A percentile compares a stretch with the other conserved stretches of the same genome.
Evolutionary conservation across 371 early-diverging fungal species (phyloP).

Genomic region (Apophysomyces sp.): DNA sequence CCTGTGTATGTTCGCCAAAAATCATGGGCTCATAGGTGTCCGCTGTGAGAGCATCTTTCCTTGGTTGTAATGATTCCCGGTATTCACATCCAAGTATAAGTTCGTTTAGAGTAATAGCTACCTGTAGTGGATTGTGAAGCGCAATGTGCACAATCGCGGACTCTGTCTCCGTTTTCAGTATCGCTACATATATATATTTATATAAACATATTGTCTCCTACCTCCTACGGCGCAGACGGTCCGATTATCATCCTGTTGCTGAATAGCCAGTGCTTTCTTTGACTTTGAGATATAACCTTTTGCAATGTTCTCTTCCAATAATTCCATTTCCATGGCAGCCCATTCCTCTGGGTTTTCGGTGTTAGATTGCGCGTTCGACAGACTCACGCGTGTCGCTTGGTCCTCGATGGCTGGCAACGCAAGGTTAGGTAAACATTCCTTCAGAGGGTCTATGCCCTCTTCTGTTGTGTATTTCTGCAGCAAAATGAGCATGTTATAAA

Average conservation of each 20-base stretch:
- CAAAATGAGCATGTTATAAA: background rate
- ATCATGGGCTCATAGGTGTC: slow-evolving; percentile 28
- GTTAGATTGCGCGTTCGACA: slow-evolving; percentile 46
- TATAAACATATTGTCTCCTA: slow-evolving; percentile 12
- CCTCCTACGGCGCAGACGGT: slow-evolving; percentile 74
- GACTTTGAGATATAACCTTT: slow-evolving; percentile 36
- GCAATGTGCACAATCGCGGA: slow-evolving; percentile 65
- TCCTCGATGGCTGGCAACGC: slow-evolving; percentile 54
- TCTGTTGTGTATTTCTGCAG: slow-evolving; percentile 46
- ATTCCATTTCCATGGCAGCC: slow-evolving; percentile 61
- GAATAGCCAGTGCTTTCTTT: slow-evolving; percentile 39
- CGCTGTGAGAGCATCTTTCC: slow-evolving; percentile 4
- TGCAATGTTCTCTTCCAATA: slow-evolving; percentile 52
- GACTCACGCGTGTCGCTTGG: slow-evolving; percentile 40
- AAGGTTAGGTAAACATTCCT: slow-evolving; percentile 41
- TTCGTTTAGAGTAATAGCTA: slow-evolving; percentile 57
- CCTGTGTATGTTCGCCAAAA: slow-evolving; percentile 18
- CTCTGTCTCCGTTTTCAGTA: slow-evolving; percentile 51
- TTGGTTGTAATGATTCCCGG: slow-evolving; percentile 36
- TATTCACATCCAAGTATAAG: slow-evolving; percentile 64
- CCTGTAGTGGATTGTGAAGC: slow-evolving; percentile 65
- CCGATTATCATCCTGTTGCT: slow-evolving; percentile 52
- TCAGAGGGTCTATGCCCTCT: slow-evolving; percentile 36
- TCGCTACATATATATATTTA: too few species aligned
- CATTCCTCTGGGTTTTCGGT: slow-evolving; percentile 54